Evolutionary conservation across 345 rosid species (phyloP).

Genomic region (Cardamine resedifolia): DNA sequence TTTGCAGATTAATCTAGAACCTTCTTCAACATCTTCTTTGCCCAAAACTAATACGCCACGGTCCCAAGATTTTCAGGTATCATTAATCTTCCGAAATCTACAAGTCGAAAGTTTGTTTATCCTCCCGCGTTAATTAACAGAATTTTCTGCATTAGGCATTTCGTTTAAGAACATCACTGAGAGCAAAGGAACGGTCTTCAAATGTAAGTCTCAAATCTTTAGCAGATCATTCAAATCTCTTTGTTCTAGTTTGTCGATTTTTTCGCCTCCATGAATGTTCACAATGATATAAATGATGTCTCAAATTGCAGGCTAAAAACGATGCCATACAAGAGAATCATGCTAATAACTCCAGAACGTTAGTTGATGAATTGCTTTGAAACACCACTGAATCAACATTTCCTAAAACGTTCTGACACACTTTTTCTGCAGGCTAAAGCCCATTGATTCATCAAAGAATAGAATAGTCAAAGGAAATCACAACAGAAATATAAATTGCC

Average conservation of each 20-base stretch:
- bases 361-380: constrained; percentile 19
- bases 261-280: background rate
- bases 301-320: constrained; percentile 29
- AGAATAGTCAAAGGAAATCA: constrained; percentile 19
- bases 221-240: too few relatives aligned
- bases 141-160: constrained; percentile 16
- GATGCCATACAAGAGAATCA: background rate
- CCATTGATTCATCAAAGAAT: constrained; percentile 14
- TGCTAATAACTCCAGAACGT: constrained; percentile 27
- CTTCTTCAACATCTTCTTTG: constrained; percentile 26
- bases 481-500: constrained; percentile 12
- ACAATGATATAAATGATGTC: background rate
- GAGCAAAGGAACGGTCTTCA: constrained; percentile 30
- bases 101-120: background rate
- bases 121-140: background rate
- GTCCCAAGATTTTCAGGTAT: constrained; percentile 31
- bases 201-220: constrained; percentile 19
- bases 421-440: constrained; percentile 18
- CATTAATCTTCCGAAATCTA: background rate
- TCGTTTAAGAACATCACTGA: constrained; percentile 26
- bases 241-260: too few relatives aligned
- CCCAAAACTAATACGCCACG: constrained; percentile 6
- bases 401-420: constrained; percentile 1
- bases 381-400: background rate
- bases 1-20: constrained; percentile 22